Evolutionary conservation across 2,329 filamentous ascomycete genomes (phyloP), one percentile per base, ranked within the genome.

Genomic region (Colletotrichum lupini): DNA sequence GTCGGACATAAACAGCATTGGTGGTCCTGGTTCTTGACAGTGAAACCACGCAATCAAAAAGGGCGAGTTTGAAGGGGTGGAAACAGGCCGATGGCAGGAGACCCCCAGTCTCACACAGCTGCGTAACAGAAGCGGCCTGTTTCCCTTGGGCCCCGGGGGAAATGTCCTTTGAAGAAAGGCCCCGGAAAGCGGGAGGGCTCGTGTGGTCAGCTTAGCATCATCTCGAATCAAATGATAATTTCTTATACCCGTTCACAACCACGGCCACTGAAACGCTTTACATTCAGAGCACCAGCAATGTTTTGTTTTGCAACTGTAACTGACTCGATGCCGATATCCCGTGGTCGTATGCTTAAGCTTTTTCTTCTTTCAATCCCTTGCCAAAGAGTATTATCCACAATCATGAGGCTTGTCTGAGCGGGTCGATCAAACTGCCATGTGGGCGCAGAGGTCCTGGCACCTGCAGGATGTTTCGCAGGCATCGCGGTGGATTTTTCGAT

Each of bases 401-500:
- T 16, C 5, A 24, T 7, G 24, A 49, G 9, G 42, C 4, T 37
- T 24, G 26, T 16, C 42, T 7, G 42, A 35, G 42, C 42, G 60
- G 42, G 42, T 9, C 42, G 26, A 62, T 52, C 59, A 52, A 16
- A 32, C 26, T 49, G 42, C 26, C 59, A 1, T 32, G 6, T 30
- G 19, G 42, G 42, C 11, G 11, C 60, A 2, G 26, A n/a, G 16
- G 8, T 49, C 37, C 37, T 49, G 26, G 14, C 32, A 37, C 57
- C n/a, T 16, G 30, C 19, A 59, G 9, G n/a, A n/a, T 24, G 9
- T 12, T 16, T 59, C 19, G 22, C 8, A 35, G 3, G 5, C n/a
- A 78, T 90, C 1, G 76, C 85, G n/a, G 76, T 87, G 1, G 81
- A 85, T 3, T 42, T 42, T 42, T 16, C 37, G 16, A 42, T 16